phyloP scores from a whole-genome alignment of 192 early-diverging fungal genomes.

The Dissophora ornata region DNA sequence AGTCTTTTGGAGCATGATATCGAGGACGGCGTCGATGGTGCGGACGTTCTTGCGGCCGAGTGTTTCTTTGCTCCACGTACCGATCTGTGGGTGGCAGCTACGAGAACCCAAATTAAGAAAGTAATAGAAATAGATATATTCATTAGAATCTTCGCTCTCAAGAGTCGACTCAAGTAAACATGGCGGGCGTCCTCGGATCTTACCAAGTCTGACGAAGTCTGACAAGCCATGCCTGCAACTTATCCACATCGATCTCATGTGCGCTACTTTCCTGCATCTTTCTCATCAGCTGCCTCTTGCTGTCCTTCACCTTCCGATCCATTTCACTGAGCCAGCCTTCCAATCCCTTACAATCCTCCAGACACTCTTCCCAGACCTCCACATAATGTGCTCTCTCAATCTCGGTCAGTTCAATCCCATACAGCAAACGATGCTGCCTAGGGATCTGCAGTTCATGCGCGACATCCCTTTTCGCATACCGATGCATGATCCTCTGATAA shows the following conservation, averaged over 20 bases:
- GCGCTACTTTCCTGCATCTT: too few species aligned
- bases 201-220: slow-evolving; percentile 42
- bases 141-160: too few species aligned
- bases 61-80: slow-evolving; percentile 53
- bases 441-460: slow-evolving; percentile 66
- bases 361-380: slow-evolving; percentile 60
- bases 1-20: slow-evolving; percentile 56
- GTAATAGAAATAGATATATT: neutral
- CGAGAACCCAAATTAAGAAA: neutral
- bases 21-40: slow-evolving; percentile 66
- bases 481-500: slow-evolving; percentile 58
- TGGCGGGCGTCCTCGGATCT: too few species aligned
- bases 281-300: too few species aligned
- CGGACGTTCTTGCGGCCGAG: slow-evolving; percentile 59
- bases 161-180: too few species aligned
- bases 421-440: slow-evolving; percentile 56
- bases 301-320: too few species aligned
- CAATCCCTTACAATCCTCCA: slow-evolving; percentile 50
- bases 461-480: slow-evolving; percentile 68
- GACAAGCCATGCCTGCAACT: slow-evolving; percentile 24
- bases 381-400: slow-evolving; percentile 72
- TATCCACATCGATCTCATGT: slow-evolving; percentile 1
- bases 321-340: too few species aligned
- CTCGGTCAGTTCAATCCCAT: slow-evolving; percentile 61
- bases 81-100: slow-evolving; percentile 69